phyloP scores from a whole-genome alignment of 2,329 filamentous ascomycete genomes.

The Fusarium beomiforme region DNA sequence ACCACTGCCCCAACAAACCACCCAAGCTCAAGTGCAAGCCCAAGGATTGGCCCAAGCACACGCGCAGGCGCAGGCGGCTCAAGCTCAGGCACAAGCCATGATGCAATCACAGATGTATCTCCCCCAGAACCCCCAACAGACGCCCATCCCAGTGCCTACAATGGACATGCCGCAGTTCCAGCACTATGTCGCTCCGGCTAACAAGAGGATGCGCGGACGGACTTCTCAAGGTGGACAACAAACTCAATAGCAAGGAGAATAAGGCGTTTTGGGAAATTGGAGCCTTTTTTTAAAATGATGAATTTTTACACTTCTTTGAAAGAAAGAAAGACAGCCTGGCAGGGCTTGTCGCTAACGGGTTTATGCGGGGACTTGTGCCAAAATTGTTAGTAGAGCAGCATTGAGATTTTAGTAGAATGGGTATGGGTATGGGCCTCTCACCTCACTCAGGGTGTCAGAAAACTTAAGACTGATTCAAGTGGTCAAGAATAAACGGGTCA shows the following conservation, averaged over 20 bases:
- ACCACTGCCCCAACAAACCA: constrained; percentile 36
- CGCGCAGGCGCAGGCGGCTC: constrained; percentile 40
- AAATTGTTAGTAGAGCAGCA: constrained; percentile 30
- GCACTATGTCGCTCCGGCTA: constrained; percentile 44
- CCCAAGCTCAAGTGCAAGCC: constrained; percentile 41
- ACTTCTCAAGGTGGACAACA: constrained; percentile 37
- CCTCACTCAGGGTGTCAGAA: not conserved
- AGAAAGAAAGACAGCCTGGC: constrained; percentile 1
- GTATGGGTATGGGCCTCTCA: not conserved
- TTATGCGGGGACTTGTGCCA: constrained; percentile 14
- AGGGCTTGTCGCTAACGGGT: constrained; percentile 26
- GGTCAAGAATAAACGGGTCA: not conserved
- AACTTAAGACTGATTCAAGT: not conserved
- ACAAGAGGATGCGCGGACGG: constrained; percentile 45
- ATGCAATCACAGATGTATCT: constrained; percentile 46
- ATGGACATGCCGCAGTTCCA: constrained; percentile 45
- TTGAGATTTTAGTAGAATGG: not conserved
- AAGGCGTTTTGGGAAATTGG: not conserved
- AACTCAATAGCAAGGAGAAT: constrained; percentile 11
- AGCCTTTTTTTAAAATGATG: not conserved
- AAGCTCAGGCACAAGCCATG: constrained; percentile 39
- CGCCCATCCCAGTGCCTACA: constrained; percentile 42
- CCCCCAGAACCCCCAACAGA: constrained; percentile 37
- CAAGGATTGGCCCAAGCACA: constrained; percentile 40
- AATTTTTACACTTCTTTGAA: not conserved